Evolutionary conservation across 192 early-diverging fungal genomes (phyloP), one percentile per base, ranked within the genome.

Genomic region (Rhizophlyctis rosea): DNA sequence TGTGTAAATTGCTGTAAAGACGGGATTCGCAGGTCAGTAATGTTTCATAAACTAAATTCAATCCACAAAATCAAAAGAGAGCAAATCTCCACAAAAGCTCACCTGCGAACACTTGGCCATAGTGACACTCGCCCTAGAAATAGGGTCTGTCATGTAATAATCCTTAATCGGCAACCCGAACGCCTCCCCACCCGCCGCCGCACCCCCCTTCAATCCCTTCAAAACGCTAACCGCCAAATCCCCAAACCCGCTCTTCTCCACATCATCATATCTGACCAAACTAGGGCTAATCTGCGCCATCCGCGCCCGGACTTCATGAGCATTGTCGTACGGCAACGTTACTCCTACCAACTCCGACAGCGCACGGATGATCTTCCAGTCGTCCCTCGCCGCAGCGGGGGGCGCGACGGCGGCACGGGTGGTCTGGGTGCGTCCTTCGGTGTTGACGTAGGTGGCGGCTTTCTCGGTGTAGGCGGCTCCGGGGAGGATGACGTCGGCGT

Each of bases 351-450:
- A 79, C 75, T 99, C 94, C 3, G 94, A 94, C 32, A 99, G 75
- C 3, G 96, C 96, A 44, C 96, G 92, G 48, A 99, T 80, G 57
- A 99, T 95, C 87, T 95, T 96, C 96, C 96, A 99, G 82, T 99
- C 96, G 63, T 97, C 95, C 54, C 96, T 93, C 7, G 96, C 90
- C 33, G 85, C 90, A 21, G 81, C 88, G 5, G 94, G 92, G 14
- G 90, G 88, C 39, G 86, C 82, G 23, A 98, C 95, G 11, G 95
- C 92, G 30, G 92, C 91, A 50, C 95, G 91, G 18, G 96, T 95
- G 47, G 84, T 76, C 74, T 98, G 96, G 39, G 92, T 77, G 34
- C 96, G 89, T 48, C 96, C 96, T 70, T 98, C 96, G 9, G 95
- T 97, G 83, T 96, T 98, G 57, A 98, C 88, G 69, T 84, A 98